Percentiles rank a stretch among this genome's conserved stretches.
Conservation (phyloP, 1,284 basidiomycete genomes). For the Earliella scabrosa region DNA sequence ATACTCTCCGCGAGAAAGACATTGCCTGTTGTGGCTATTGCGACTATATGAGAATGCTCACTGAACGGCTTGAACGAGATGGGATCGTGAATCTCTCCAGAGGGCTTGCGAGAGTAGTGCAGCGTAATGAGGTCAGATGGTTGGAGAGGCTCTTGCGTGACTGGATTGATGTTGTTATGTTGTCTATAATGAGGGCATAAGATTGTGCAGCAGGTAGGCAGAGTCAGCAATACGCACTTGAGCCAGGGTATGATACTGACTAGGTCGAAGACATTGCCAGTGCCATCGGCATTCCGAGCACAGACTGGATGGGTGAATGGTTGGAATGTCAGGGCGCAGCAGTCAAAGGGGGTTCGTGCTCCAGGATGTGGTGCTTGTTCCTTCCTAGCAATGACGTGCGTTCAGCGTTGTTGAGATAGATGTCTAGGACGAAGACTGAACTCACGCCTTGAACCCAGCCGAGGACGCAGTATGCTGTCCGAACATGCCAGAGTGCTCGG, state of each 20-base stretch:
- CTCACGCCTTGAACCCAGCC: slow-evolving; percentile 71
- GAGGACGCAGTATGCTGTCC: slow-evolving; percentile 80
- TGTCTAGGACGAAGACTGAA: slow-evolving; percentile 13
- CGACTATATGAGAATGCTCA: slow-evolving; percentile 90
- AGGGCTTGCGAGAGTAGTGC: slow-evolving; percentile 82
- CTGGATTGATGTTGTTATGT: slow-evolving; percentile 82
- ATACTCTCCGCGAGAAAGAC: slow-evolving; percentile 91
- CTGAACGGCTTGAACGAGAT: slow-evolving; percentile 94
- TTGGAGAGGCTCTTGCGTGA: slow-evolving; percentile 81
- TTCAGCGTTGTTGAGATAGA: background rate
- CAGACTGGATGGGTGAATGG: slow-evolving; percentile 91
- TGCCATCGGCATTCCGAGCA: slow-evolving; percentile 79
- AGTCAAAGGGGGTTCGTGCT: slow-evolving; percentile 83
- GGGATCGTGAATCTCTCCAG: slow-evolving; percentile 87
- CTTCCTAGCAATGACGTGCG: slow-evolving; percentile 50
- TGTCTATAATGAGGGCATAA: slow-evolving; percentile 48
- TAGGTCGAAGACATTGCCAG: slow-evolving; percentile 83
- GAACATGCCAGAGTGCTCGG: slow-evolving; percentile 78
- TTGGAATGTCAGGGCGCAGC: slow-evolving; percentile 91
- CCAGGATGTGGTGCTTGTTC: slow-evolving; percentile 64
- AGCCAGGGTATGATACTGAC: slow-evolving; percentile 93
- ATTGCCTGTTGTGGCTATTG: slow-evolving; percentile 89
- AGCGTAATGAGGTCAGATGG: slow-evolving; percentile 87
- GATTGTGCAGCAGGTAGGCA: background rate
- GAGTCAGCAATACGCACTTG: slow-evolving; percentile 63